Conservation (phyloP, 495 filamentous ascomycete species). For the Neurospora sp. region DNA sequence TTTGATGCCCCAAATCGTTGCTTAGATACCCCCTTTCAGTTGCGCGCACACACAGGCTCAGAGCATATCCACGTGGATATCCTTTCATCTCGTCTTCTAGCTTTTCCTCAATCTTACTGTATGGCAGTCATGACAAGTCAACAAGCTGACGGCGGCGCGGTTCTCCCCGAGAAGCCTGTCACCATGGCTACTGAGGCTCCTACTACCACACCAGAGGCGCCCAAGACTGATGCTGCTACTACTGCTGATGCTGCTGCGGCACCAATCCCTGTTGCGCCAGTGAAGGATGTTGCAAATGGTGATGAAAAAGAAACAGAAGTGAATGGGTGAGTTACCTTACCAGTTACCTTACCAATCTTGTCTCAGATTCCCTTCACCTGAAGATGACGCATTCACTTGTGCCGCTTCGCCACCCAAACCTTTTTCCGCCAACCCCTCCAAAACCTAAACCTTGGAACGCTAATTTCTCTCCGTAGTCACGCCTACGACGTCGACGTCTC, state of each 20-base stretch:
- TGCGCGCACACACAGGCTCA: not conserved
- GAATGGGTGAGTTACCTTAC: slow-evolving; percentile 22
- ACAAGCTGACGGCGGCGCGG: slow-evolving; percentile 28
- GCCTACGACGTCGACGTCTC: not conserved
- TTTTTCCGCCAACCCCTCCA: not conserved
- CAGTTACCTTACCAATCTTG: not conserved
- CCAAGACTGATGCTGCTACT: not conserved
- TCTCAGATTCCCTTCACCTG: not conserved
- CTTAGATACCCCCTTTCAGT: not conserved
- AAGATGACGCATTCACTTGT: not conserved
- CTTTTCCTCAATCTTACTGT: slow-evolving; percentile 14
- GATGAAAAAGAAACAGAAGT: slow-evolving; percentile 4
- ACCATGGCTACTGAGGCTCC: slow-evolving; percentile 28
- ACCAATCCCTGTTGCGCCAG: slow-evolving; percentile 13
- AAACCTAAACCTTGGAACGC: not conserved
- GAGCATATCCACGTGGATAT: not conserved
- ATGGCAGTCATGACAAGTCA: slow-evolving; percentile 50
- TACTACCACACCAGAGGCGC: not conserved
- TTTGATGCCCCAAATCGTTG: not conserved
- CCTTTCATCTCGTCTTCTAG: slow-evolving; percentile 21
- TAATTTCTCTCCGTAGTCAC: not conserved
- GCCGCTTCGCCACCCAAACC: not conserved
- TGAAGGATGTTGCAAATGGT: slow-evolving; percentile 27
- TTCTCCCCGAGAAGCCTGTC: slow-evolving; percentile 39
- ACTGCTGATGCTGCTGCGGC: not conserved